phyloP scores from a whole-genome alignment of 2,329 filamentous ascomycete genomes.

The Colletotrichum liaoningense region DNA sequence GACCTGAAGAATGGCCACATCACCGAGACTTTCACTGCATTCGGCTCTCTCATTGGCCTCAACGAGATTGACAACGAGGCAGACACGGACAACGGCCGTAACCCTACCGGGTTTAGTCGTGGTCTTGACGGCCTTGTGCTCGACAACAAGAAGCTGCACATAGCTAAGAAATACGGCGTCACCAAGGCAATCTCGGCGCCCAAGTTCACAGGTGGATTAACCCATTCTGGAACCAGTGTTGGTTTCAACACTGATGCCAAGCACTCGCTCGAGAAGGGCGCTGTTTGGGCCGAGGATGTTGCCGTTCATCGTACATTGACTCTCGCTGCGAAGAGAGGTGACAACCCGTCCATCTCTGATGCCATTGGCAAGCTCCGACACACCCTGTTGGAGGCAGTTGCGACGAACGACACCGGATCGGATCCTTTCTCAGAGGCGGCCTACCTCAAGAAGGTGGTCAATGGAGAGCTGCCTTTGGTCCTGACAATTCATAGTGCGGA shows the following conservation, averaged over 20 bases:
- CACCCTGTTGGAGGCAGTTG: conserved; percentile 65
- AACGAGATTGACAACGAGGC: conserved; percentile 71
- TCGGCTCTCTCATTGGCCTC: conserved; percentile 70
- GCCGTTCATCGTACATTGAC: conserved; percentile 71
- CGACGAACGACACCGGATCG: conserved; percentile 47
- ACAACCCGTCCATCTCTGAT: conserved; percentile 63
- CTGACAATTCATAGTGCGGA: conserved; percentile 73
- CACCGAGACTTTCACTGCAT: conserved; percentile 69
- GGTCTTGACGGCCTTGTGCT: conserved; percentile 68
- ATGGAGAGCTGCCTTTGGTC: conserved; percentile 65
- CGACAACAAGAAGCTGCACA: conserved; percentile 66
- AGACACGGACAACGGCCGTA: conserved; percentile 63
- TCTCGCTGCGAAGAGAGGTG: conserved; percentile 55
- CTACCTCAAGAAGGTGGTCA: conserved; percentile 65
- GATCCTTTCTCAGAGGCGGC: conserved; percentile 60
- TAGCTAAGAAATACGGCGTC: conserved; percentile 66
- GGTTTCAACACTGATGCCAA: conserved; percentile 66
- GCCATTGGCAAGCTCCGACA: conserved; percentile 62
- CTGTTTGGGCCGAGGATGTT: conserved; percentile 65
- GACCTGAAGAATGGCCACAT: conserved; percentile 69
- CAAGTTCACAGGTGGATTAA: conserved; percentile 51
- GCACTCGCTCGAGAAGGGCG: conserved; percentile 58
- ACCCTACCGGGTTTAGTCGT: conserved; percentile 62
- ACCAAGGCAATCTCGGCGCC: conserved; percentile 70
- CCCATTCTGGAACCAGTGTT: conserved; percentile 67